Conservation (phyloP, 768 basidiomycete genomes). For the Pulveroboletus sp. region DNA sequence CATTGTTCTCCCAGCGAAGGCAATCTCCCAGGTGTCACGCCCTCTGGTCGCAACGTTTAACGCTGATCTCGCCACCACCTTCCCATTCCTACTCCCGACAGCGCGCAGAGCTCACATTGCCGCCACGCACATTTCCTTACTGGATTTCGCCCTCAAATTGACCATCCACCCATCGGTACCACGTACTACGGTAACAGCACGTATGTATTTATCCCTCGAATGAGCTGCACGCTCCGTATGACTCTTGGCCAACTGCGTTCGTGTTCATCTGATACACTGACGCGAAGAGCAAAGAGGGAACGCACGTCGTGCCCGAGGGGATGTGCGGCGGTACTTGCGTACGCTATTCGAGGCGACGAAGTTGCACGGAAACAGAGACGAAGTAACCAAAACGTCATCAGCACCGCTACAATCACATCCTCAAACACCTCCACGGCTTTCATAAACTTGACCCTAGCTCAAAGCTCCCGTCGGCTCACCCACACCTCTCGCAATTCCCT, state of each 20-base stretch:
- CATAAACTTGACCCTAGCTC: constrained; percentile 51
- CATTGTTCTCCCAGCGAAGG: constrained; percentile 16
- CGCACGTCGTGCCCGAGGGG: constrained; percentile 75
- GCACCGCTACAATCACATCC: no score
- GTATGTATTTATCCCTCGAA: constrained; percentile 78
- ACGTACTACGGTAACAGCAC: constrained; percentile 59
- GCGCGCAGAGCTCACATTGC: not conserved
- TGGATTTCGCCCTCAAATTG: constrained; percentile 40
- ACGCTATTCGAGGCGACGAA: constrained; percentile 61
- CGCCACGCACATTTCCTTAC: constrained; percentile 4
- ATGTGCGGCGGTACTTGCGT: constrained; percentile 70
- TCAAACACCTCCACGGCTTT: constrained; percentile 57
- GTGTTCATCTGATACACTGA: constrained; percentile 77
- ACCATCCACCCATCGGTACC: constrained; percentile 52
- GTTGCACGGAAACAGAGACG: constrained; percentile 32
- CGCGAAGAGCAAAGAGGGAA: constrained; percentile 40
- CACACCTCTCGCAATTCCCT: constrained; percentile 44
- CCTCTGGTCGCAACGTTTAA: not conserved
- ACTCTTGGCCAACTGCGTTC: constrained; percentile 88
- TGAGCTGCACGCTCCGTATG: constrained; percentile 80
- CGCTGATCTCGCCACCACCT: constrained; percentile 13
- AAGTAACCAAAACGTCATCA: not conserved
- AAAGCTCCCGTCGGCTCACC: constrained; percentile 63
- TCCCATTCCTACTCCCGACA: constrained; percentile 7
- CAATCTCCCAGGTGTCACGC: constrained; percentile 10